Percentiles rank a stretch among this genome's conserved stretches.
phyloP scores from a whole-genome alignment of 1,139 yeast species.

The Debaryomycetaceae sp. region DNA sequence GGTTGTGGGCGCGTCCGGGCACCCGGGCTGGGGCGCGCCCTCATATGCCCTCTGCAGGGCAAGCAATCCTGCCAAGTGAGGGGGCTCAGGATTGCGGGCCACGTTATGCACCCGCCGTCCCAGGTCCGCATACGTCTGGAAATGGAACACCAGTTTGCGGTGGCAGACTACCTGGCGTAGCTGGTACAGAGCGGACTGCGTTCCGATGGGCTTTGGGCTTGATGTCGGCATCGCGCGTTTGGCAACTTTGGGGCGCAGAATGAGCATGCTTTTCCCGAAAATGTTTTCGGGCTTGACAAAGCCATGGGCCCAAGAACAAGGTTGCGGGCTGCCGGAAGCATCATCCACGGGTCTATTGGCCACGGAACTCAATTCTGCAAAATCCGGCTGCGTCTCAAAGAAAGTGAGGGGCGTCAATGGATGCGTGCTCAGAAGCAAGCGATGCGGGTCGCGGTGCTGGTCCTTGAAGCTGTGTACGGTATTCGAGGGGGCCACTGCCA shows the following conservation, averaged over 20 bases:
- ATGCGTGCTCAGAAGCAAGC: background rate
- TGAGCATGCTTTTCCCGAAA: background rate
- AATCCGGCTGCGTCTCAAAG: too few relatives aligned
- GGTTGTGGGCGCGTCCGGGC: background rate
- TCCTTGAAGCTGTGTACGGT: too few relatives aligned
- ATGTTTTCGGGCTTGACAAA: too few relatives aligned
- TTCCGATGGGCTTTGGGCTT: background rate
- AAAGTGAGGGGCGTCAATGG: too few relatives aligned
- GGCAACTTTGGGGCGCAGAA: background rate
- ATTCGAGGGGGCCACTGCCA: too few relatives aligned
- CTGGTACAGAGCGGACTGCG: background rate
- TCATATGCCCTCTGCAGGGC: background rate
- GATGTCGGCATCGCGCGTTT: too few relatives aligned
- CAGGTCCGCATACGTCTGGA: background rate
- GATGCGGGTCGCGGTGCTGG: background rate
- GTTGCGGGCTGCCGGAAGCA: background rate
- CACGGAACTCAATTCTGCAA: background rate
- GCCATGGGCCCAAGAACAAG: too few relatives aligned
- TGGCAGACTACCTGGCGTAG: too few relatives aligned
- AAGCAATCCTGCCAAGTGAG: background rate
- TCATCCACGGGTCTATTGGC: background rate
- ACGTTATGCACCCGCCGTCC: background rate
- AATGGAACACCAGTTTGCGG: too few relatives aligned
- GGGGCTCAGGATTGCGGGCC: conserved; percentile 1
- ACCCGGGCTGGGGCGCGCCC: background rate